Percentiles rank a stretch among this genome's conserved stretches.
Conservation (phyloP, 2,329 filamentous ascomycete species). For the Periconia digitata region DNA sequence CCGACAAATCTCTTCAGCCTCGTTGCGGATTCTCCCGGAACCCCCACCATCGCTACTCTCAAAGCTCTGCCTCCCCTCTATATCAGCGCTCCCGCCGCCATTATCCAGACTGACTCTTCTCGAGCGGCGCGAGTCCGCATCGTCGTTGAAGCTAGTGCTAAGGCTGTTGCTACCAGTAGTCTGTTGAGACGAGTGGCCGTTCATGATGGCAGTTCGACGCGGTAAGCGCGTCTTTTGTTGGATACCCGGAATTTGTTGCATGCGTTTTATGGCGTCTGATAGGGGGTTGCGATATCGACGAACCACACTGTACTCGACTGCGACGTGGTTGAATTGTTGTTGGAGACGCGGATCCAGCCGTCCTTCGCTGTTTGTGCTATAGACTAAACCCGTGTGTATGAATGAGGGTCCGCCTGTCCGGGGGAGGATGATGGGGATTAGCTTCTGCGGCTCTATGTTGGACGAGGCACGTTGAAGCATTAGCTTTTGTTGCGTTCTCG, state of each 20-base stretch:
- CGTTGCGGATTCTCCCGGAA: constrained; percentile 22
- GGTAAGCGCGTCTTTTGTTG: too few species aligned
- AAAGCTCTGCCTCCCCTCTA: constrained; percentile 29
- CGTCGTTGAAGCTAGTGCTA: constrained; percentile 36
- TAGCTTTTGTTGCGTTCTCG: constrained; percentile 73
- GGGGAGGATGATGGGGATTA: constrained; percentile 43
- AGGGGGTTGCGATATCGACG: constrained; percentile 72
- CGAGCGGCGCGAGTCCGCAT: constrained; percentile 31
- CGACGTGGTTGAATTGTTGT: constrained; percentile 68
- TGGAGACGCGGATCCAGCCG: constrained; percentile 63
- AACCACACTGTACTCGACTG: constrained; percentile 74
- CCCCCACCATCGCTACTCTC: constrained; percentile 26
- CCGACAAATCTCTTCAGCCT: constrained; percentile 44
- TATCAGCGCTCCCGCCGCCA: constrained; percentile 24
- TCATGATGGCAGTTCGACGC: neutral
- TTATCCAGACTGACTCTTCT: constrained; percentile 33
- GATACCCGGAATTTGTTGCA: constrained; percentile 54
- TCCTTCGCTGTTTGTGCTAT: constrained; percentile 38
- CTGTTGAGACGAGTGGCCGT: constrained; percentile 23
- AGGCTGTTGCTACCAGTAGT: constrained; percentile 28
- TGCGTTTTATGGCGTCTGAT: constrained; percentile 60
- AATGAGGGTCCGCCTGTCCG: constrained; percentile 38
- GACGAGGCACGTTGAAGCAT: constrained; percentile 74
- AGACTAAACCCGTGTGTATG: constrained; percentile 27
- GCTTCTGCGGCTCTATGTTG: constrained; percentile 64